A percentile compares a stretch with the other conserved stretches of the same genome.
These are phyloP conservation scores for Saccharomycopsis fodiens DNA, from an alignment of 805 yeast species.

Conservation along the genomic window DNA sequence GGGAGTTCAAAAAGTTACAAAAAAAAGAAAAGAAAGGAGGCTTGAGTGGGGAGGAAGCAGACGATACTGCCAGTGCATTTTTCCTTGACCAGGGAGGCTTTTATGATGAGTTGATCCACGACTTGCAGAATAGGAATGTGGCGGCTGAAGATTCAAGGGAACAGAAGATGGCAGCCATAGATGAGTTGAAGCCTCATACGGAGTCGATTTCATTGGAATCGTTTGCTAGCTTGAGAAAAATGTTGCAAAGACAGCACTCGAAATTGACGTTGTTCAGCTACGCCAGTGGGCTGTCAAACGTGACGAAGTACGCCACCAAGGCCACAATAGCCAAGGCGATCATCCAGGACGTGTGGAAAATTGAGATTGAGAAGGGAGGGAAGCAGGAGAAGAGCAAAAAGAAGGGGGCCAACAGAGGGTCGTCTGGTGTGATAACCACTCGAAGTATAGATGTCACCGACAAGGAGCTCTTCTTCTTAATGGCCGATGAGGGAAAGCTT, in stretches of 20 bases:
- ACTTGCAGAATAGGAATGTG: neutral
- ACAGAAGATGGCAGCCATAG: slow-evolving; percentile 12
- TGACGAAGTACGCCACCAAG: neutral
- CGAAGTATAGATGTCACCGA: slow-evolving; percentile 7
- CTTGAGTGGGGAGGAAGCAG: neutral
- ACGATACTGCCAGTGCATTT: neutral
- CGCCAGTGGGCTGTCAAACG: neutral
- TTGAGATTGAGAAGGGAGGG: slow-evolving; percentile 4
- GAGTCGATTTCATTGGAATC: neutral
- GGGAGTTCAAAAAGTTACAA: neutral
- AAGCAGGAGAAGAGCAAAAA: neutral
- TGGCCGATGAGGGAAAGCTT: slow-evolving; percentile 9
- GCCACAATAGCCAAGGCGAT: slow-evolving; percentile 1
- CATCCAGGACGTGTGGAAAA: slow-evolving; percentile 11
- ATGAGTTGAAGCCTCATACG: slow-evolving; percentile 10
- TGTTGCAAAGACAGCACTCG: slow-evolving; percentile 1
- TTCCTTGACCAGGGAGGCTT: neutral
- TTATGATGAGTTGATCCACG: neutral
- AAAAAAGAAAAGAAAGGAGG: too few relatives aligned
- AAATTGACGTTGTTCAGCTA: slow-evolving; percentile 8
- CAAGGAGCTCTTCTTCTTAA: slow-evolving; percentile 10
- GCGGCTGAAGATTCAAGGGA: neutral
- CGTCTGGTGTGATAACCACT: slow-evolving; percentile 3
- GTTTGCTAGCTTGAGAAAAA: neutral
- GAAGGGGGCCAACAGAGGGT: neutral